Evolutionary conservation across 2,329 filamentous ascomycete genomes (phyloP).

Genomic region (Fusarium tricinctum): DNA sequence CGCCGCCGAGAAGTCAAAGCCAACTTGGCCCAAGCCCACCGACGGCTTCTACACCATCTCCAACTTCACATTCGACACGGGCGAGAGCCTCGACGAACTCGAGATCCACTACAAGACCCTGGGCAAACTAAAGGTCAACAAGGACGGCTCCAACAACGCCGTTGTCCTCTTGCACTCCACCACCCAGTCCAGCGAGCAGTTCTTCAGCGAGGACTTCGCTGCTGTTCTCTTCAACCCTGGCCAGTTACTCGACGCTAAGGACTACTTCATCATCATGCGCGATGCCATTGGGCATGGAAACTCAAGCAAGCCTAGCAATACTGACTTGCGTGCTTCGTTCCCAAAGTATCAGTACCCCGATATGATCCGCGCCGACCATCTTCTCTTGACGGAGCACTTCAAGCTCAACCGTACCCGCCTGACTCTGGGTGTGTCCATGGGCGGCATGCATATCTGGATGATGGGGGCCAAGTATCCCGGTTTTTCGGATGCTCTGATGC

Average conservation of each 20-base stretch:
- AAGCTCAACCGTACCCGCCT: conserved; percentile 12
- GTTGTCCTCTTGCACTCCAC: conserved; percentile 32
- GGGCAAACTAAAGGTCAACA: conserved; percentile 26
- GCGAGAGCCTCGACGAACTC: background rate
- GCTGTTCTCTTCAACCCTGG: conserved; percentile 22
- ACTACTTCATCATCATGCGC: conserved; percentile 35
- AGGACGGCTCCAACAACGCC: conserved; percentile 26
- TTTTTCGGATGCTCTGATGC: conserved; percentile 30
- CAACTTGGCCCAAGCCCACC: background rate
- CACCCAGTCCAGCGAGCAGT: background rate
- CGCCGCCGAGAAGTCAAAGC: background rate
- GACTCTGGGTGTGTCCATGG: conserved; percentile 28
- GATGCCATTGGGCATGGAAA: conserved; percentile 33
- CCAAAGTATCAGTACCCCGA: conserved; percentile 31
- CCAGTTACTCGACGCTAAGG: conserved; percentile 10
- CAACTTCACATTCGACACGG: conserved; percentile 22
- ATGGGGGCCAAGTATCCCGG: background rate
- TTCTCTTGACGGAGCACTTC: conserved; percentile 14
- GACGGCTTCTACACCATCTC: conserved; percentile 9
- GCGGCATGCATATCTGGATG: conserved; percentile 38
- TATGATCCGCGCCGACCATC: conserved; percentile 19
- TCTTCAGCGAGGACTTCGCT: conserved; percentile 24
- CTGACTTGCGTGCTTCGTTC: conserved; percentile 2
- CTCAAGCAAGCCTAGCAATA: conserved; percentile 34
- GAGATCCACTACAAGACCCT: conserved; percentile 34